phyloP scores from a whole-genome alignment of 495 filamentous ascomycete genomes.

The Daldinia decipiens region DNA sequence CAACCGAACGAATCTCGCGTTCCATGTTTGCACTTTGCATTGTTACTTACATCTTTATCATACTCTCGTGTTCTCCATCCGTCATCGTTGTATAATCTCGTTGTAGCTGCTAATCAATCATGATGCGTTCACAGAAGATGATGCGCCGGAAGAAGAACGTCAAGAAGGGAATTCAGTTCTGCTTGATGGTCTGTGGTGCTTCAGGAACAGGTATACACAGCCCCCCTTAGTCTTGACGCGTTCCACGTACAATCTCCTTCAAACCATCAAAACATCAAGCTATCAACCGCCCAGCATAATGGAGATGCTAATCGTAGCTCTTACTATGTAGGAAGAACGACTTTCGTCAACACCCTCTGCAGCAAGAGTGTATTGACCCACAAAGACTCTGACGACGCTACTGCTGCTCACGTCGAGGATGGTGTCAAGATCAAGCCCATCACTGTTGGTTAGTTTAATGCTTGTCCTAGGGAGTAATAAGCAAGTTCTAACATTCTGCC shows the following conservation, averaged over 20 bases:
- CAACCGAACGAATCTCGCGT: slow-evolving; percentile 36
- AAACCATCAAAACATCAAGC: background rate
- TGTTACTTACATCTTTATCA: slow-evolving; percentile 16
- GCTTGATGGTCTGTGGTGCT: slow-evolving; percentile 99
- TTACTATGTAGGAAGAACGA: slow-evolving; percentile 79
- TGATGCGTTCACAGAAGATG: slow-evolving; percentile 74
- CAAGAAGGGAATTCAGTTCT: slow-evolving; percentile 99
- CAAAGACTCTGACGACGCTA: slow-evolving; percentile 91
- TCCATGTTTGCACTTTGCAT: slow-evolving; percentile 14
- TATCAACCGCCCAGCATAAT: slow-evolving; percentile 14
- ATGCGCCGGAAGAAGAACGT: slow-evolving; percentile 99
- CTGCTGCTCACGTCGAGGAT: slow-evolving; percentile 90
- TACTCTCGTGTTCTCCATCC: slow-evolving; percentile 21
- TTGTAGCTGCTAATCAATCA: slow-evolving; percentile 49
- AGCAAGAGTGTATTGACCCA: slow-evolving; percentile 87
- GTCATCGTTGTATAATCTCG: slow-evolving; percentile 20
- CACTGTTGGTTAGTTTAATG: slow-evolving; percentile 82
- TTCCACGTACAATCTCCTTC: slow-evolving; percentile 16
- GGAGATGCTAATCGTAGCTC: slow-evolving; percentile 42
- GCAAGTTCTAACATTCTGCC: slow-evolving; percentile 34
- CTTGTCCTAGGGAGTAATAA: background rate
- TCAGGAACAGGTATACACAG: slow-evolving; percentile 88
- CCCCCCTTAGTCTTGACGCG: slow-evolving; percentile 27
- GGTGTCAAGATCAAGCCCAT: slow-evolving; percentile 98
- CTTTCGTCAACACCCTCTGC: slow-evolving; percentile 99